phyloP scores from a whole-genome alignment of 768 basidiomycete genomes.

The Kwoniella newhampshirensis region DNA sequence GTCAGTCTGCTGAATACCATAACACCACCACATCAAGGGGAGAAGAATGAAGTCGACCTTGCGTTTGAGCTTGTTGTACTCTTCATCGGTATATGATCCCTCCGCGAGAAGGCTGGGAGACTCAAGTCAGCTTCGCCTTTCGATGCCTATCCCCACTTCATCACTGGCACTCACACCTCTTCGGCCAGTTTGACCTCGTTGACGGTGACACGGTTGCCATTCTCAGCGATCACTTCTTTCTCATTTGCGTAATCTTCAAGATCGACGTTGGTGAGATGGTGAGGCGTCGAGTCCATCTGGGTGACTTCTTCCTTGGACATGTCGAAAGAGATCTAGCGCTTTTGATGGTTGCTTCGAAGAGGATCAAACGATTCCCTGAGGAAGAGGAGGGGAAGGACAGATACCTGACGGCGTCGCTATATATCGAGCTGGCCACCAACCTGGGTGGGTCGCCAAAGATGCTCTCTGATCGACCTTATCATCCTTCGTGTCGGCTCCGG shows the following conservation, averaged over 20 bases:
- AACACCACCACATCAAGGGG: conserved; percentile 38
- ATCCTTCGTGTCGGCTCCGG: too few species aligned
- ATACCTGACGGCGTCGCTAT: too few species aligned
- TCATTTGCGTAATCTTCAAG: conserved; percentile 12
- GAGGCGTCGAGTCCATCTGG: too few species aligned
- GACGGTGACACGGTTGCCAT: conserved; percentile 13
- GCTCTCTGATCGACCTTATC: too few species aligned
- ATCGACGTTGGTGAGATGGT: conserved; percentile 6
- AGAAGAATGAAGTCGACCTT: conserved; percentile 27
- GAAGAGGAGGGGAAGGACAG: too few species aligned
- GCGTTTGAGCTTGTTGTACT: conserved; percentile 29
- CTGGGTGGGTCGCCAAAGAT: too few species aligned
- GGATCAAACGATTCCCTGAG: too few species aligned
- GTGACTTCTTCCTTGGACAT: too few species aligned
- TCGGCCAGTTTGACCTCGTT: conserved; percentile 21
- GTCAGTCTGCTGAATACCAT: conserved; percentile 42
- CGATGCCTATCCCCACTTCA: neutral
- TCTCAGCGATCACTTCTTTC: conserved; percentile 13
- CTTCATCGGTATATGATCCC: conserved; percentile 25
- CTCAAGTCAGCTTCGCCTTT: neutral
- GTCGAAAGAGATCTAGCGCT: too few species aligned
- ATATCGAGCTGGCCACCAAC: too few species aligned
- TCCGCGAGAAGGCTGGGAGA: conserved; percentile 29
- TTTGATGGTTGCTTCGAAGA: too few species aligned
- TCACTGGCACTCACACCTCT: conserved; percentile 14